Percentiles rank a stretch among this genome's conserved stretches.
Conservation (phyloP, 73 alveolate genomes). For the Symbiodinium natans region DNA sequence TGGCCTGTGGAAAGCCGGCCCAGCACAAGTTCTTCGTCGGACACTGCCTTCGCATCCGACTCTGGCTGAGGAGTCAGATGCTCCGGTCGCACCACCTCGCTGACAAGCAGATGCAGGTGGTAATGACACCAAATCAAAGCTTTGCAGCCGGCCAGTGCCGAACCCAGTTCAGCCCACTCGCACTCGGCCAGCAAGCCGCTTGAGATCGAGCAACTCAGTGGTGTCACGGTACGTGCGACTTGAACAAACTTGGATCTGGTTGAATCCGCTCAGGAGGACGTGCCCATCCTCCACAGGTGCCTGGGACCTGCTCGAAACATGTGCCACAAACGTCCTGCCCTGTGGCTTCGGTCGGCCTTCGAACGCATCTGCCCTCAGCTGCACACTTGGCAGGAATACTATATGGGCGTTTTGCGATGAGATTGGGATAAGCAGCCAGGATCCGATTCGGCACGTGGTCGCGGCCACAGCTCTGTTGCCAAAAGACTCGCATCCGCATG, state of each 20-base stretch:
- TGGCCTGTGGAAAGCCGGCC: not conserved
- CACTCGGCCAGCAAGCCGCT: not conserved
- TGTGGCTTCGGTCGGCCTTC: too few relatives aligned
- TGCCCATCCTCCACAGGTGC: not conserved
- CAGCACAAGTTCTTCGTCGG: not conserved
- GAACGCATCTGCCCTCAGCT: not conserved
- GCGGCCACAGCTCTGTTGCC: too few relatives aligned
- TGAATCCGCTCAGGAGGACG: not conserved
- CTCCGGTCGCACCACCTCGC: not conserved
- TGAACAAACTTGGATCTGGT: not conserved
- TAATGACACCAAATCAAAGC: not conserved
- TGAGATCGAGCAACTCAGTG: not conserved
- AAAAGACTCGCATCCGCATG: too few relatives aligned
- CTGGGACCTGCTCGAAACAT: not conserved
- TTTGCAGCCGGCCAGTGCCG: not conserved
- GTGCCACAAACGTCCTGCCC: not conserved
- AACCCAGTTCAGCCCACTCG: not conserved
- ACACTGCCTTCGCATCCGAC: not conserved
- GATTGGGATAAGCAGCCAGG: not conserved
- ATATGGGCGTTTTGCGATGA: not conserved
- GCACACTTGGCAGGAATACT: not conserved
- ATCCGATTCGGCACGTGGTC: not conserved
- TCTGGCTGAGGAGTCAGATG: not conserved
- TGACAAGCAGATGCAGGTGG: not conserved
- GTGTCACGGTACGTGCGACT: not conserved